phyloP scores from a whole-genome alignment of 352 stramenopile species.

The Elongisporangium prolatum region DNA sequence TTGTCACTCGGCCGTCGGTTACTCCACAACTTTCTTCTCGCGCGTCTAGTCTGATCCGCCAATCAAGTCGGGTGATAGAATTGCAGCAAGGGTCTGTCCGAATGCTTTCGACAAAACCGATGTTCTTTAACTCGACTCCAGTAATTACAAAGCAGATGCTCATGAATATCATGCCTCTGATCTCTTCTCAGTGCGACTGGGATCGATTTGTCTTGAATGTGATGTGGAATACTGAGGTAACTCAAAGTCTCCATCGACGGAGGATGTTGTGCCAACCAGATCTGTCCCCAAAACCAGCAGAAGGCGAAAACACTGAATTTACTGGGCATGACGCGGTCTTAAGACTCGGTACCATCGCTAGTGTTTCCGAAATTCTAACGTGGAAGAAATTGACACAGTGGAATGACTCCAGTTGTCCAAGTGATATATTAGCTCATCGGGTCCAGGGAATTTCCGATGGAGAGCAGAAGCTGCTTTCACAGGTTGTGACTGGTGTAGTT shows the following conservation, averaged over 20 bases:
- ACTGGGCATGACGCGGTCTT: neutral
- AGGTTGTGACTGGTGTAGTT: neutral
- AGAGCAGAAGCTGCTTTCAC: neutral
- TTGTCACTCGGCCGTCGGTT: neutral
- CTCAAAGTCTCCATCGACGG: neutral
- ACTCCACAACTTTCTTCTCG: neutral
- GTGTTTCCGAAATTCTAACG: neutral
- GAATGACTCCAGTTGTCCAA: neutral
- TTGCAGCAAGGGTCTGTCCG: conserved; percentile 2
- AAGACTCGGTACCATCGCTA: neutral
- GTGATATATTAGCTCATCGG: neutral
- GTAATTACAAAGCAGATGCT: conserved; percentile 16
- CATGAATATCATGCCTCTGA: conserved; percentile 11
- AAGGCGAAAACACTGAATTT: neutral
- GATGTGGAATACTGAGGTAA: conserved; percentile 2
- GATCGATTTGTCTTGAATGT: conserved; percentile 21
- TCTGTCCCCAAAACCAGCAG: neutral
- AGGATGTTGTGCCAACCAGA: neutral
- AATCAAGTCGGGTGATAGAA: neutral
- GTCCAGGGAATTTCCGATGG: neutral
- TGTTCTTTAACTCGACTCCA: conserved; percentile 11
- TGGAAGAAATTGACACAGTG: neutral
- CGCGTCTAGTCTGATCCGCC: neutral
- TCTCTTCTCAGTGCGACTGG: conserved; percentile 16
- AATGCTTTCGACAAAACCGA: conserved; percentile 1